These are phyloP conservation scores for Danielia reshetovae DNA, from an alignment of 805 yeast species.

Conservation along the genomic window DNA sequence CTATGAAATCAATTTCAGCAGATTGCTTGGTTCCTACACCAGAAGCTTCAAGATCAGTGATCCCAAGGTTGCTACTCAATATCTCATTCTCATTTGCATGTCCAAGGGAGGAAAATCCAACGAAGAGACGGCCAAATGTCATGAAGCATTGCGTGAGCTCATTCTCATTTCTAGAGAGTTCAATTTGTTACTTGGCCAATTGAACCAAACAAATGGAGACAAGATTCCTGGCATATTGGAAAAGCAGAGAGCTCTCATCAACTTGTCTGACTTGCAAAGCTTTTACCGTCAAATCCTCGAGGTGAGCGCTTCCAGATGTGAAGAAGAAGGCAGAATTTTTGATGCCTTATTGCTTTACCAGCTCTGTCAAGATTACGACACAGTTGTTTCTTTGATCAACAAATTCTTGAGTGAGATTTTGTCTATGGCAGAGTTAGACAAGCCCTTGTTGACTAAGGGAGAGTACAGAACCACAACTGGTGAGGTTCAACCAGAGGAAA, in stretches of 20 bases:
- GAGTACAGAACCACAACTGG: constrained; percentile 36
- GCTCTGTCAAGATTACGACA: constrained; percentile 80
- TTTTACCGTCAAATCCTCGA: constrained; percentile 73
- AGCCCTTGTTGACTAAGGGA: constrained; percentile 44
- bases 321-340: constrained; percentile 82
- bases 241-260: constrained; percentile 62
- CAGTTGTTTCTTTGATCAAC: constrained; percentile 72
- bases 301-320: constrained; percentile 80
- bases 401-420: constrained; percentile 74
- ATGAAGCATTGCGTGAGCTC: constrained; percentile 77
- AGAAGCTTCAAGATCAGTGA: constrained; percentile 79
- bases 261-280: constrained; percentile 52
- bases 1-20: constrained; percentile 47
- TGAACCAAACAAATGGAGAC: constrained; percentile 63
- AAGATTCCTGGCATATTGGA: constrained; percentile 83
- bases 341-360: constrained; percentile 87
- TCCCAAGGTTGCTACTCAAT: constrained; percentile 90
- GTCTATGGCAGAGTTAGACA: constrained; percentile 64
- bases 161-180: constrained; percentile 86
- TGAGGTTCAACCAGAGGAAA: constrained; percentile 25
- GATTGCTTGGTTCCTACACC: constrained; percentile 75
- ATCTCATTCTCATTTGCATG: constrained; percentile 67
- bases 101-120: constrained; percentile 30
- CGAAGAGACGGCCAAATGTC: constrained; percentile 55
- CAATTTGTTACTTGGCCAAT: constrained; percentile 75